phyloP scores from a whole-genome alignment of 2,329 filamentous ascomycete genomes.

The Fusarium sp. region DNA sequence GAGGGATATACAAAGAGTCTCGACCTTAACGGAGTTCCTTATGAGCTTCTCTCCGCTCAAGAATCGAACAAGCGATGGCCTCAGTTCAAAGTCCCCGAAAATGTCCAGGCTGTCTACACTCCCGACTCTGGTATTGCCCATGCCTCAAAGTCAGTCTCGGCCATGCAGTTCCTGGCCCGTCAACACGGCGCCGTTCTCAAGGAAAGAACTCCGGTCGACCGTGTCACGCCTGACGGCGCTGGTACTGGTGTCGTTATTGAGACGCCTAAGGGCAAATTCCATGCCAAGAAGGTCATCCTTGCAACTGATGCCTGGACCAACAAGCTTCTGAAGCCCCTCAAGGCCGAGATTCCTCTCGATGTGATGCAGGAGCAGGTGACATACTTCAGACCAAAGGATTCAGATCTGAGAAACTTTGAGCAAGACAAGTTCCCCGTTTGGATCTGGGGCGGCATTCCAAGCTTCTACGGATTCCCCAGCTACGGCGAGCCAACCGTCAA shows the following conservation, averaged over 20 bases:
- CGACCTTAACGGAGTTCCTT: constrained; percentile 26
- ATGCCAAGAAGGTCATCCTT: constrained; percentile 26
- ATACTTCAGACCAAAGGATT: constrained; percentile 28
- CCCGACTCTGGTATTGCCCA: constrained; percentile 40
- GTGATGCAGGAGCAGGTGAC: constrained; percentile 42
- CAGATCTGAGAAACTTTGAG: constrained; percentile 4
- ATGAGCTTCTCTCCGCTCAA: constrained; percentile 31
- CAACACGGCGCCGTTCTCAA: constrained; percentile 19
- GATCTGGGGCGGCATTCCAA: constrained; percentile 28
- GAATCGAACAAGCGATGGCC: constrained; percentile 37
- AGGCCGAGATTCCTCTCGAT: constrained; percentile 20
- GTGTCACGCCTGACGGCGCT: not conserved
- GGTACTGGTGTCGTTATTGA: constrained; percentile 19
- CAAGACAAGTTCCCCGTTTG: constrained; percentile 27
- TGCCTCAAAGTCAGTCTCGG: constrained; percentile 24
- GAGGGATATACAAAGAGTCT: constrained; percentile 15
- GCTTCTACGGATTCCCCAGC: constrained; percentile 28
- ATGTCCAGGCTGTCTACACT: constrained; percentile 37
- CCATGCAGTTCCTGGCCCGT: constrained; percentile 31
- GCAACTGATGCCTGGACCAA: constrained; percentile 33
- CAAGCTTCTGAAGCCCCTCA: constrained; percentile 26
- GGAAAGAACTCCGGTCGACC: constrained; percentile 17
- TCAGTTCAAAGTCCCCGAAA: constrained; percentile 25
- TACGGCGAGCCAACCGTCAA: constrained; percentile 36
- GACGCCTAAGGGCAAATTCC: constrained; percentile 14